phyloP scores from a whole-genome alignment of 2,329 filamentous ascomycete genomes.

The Dothistroma pini region DNA sequence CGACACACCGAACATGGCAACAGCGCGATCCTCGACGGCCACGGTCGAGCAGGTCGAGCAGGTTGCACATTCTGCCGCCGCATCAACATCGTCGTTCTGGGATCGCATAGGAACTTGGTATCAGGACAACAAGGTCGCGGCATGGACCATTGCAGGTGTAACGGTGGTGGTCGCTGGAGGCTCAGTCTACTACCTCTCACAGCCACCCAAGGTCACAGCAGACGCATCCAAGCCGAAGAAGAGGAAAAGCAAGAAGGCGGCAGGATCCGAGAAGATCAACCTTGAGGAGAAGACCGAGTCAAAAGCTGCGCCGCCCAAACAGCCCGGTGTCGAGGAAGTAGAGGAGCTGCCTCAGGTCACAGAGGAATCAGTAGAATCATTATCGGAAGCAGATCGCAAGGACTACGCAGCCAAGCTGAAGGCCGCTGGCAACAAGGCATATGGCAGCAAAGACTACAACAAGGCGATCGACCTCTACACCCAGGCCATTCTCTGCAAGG shows the following conservation, averaged over 20 bases:
- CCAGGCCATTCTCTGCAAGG: conserved; percentile 93
- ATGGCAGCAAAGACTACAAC: conserved; percentile 89
- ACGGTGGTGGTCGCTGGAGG: conserved; percentile 89
- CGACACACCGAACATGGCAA: conserved; percentile 15
- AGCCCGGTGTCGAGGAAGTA: conserved; percentile 35
- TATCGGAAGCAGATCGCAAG: conserved; percentile 66
- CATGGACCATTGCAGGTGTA: conserved; percentile 94
- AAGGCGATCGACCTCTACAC: conserved; percentile 92
- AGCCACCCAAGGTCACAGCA: conserved; percentile 36
- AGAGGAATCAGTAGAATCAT: conserved; percentile 41
- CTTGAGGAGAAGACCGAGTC: conserved; percentile 33
- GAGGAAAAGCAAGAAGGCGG: conserved; percentile 76
- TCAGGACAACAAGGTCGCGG: conserved; percentile 89
- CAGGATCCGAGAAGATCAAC: conserved; percentile 44
- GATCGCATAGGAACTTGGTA: conserved; percentile 89
- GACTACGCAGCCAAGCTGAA: conserved; percentile 89
- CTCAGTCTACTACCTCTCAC: conserved; percentile 81
- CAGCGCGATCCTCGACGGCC: conserved; percentile 10
- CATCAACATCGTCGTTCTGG: conserved; percentile 69
- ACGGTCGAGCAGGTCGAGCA: conserved; percentile 19
- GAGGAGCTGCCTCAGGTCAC: conserved; percentile 50
- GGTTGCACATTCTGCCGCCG: conserved; percentile 32
- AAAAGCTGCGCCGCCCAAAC: conserved; percentile 25
- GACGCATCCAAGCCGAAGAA: conserved; percentile 75
- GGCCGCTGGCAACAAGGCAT: conserved; percentile 93